Evolutionary conservation across 192 early-diverging fungal species (phyloP).

Genomic region (Mortierella alpina): DNA sequence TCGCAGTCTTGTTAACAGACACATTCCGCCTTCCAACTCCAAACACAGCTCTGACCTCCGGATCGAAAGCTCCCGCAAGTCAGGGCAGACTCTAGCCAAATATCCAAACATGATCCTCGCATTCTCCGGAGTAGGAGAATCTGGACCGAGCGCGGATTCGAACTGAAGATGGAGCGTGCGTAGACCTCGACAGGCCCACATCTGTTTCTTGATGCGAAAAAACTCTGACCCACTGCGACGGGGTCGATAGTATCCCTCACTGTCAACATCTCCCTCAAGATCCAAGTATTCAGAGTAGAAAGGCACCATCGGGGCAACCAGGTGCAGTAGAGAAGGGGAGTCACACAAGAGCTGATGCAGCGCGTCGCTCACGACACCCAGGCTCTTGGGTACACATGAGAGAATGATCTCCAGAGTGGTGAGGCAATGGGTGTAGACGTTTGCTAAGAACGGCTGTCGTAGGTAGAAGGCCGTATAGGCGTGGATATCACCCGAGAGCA

Average conservation of each 20-base stretch:
- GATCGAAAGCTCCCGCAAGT: background rate
- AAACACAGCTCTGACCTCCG: background rate
- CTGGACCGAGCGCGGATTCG: background rate
- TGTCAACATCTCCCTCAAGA: background rate
- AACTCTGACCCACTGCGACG: background rate
- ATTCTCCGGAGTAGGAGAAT: background rate
- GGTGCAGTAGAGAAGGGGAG: background rate
- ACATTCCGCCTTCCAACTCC: background rate
- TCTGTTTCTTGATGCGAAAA: background rate
- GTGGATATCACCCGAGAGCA: no score
- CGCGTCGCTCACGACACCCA: background rate
- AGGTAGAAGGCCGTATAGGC: no score
- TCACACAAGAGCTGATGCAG: constrained; percentile 12
- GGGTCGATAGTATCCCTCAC: background rate
- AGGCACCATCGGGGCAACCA: constrained; percentile 3
- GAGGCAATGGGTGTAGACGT: background rate
- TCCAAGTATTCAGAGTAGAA: constrained; percentile 4
- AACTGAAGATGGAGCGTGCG: constrained; percentile 8
- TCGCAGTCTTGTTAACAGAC: background rate
- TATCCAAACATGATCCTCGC: constrained; percentile 9
- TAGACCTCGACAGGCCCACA: constrained; percentile 7
- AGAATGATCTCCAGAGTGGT: constrained; percentile 3
- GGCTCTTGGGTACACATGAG: background rate
- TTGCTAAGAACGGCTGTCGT: no score
- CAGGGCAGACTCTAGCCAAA: background rate